Evolutionary conservation across 108 stramenopile genomes (phyloP).

Genomic region (Nitzschia palea): DNA sequence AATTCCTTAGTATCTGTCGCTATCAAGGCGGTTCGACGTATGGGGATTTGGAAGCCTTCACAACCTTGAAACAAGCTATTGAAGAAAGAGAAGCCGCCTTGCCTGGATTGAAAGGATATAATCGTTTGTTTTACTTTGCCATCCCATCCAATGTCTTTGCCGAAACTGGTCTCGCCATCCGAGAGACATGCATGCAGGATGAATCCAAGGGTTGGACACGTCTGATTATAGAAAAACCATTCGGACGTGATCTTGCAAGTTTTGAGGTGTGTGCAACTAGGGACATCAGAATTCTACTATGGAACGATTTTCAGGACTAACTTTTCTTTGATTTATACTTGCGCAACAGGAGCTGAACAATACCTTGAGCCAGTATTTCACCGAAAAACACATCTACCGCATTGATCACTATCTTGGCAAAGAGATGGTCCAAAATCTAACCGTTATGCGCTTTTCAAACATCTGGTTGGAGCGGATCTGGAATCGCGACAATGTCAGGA

Average conservation of each 20-base stretch:
- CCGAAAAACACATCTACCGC: slow-evolving; percentile 90
- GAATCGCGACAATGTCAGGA: slow-evolving; percentile 71
- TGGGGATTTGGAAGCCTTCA: slow-evolving; percentile 79
- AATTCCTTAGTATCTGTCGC: slow-evolving; percentile 70
- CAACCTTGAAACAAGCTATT: slow-evolving; percentile 1
- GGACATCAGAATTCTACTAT: no score
- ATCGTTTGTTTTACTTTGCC: slow-evolving; percentile 95
- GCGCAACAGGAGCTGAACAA: slow-evolving; percentile 56
- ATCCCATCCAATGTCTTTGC: slow-evolving; percentile 96
- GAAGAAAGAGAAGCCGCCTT: slow-evolving; percentile 7
- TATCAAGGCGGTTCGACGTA: slow-evolving; percentile 83
- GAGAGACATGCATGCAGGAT: slow-evolving; percentile 60
- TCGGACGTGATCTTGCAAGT: slow-evolving; percentile 90
- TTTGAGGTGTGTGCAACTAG: slow-evolving; percentile 47
- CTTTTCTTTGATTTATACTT: no score
- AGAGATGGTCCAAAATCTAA: slow-evolving; percentile 97
- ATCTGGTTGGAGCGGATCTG: slow-evolving; percentile 89
- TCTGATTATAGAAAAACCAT: slow-evolving; percentile 97
- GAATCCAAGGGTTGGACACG: slow-evolving; percentile 84
- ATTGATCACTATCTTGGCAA: slow-evolving; percentile 99
- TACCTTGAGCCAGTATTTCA: slow-evolving; percentile 67
- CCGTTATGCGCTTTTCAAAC: slow-evolving; percentile 92
- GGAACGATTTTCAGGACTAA: no score
- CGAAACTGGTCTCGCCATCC: slow-evolving; percentile 81
- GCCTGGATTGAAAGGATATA: slow-evolving; percentile 30